These are phyloP conservation scores for Lathyrus sativus DNA, from an alignment of 306 rosid species.

Conservation along the genomic window DNA sequence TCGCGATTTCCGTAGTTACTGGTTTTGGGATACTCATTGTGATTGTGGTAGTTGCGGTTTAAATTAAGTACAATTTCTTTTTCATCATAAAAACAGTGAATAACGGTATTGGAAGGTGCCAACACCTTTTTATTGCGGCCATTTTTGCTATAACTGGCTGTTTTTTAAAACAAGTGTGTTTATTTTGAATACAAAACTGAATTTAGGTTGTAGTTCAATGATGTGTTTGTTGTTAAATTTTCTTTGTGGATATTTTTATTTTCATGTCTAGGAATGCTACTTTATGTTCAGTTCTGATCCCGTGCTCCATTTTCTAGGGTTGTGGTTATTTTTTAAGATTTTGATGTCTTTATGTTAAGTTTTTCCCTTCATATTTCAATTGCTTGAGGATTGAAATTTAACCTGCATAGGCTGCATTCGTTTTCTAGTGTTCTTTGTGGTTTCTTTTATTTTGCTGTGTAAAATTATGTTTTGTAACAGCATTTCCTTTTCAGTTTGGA, in stretches of 20 bases:
- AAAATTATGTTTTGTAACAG: background rate
- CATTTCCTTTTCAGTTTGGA: no score
- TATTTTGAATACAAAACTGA: background rate
- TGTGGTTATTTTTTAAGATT: background rate
- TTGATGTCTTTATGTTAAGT: background rate
- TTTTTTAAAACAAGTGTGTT: background rate
- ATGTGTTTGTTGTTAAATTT: background rate
- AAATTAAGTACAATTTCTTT: no score
- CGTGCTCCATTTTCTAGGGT: background rate
- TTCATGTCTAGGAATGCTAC: background rate
- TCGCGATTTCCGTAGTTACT: no score
- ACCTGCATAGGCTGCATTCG: background rate
- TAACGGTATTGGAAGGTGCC: no score
- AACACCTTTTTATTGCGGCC: no score
- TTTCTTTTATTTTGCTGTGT: background rate
- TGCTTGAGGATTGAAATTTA: slow-evolving; percentile 11
- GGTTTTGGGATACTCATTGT: no score
- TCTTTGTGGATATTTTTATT: background rate
- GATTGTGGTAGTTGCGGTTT: no score
- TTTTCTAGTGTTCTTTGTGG: background rate
- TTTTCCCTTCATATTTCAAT: background rate
- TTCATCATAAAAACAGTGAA: no score
- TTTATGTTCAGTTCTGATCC: background rate
- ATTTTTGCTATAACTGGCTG: no score
- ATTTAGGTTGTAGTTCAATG: background rate